phyloP scores from a whole-genome alignment of 768 basidiomycete genomes.

The Boletus pseudopeckii region DNA sequence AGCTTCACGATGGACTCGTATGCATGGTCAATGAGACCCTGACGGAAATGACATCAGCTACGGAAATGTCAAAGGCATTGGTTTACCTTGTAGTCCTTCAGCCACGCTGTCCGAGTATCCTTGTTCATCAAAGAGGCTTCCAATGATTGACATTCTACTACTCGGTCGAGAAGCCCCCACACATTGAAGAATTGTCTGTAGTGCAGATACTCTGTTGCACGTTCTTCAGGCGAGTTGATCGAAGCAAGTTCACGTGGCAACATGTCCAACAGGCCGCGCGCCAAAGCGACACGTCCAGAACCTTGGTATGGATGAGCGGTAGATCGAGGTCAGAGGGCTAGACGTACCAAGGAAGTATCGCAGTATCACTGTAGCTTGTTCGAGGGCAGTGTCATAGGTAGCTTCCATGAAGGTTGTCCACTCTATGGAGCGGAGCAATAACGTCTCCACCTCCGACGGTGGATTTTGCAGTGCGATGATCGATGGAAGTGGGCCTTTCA shows the following conservation, averaged over 20 bases:
- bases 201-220: conserved; percentile 71
- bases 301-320: conserved; percentile 38
- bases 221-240: conserved; percentile 66
- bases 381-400: conserved; percentile 75
- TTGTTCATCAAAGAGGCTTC: conserved; percentile 56
- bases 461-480: conserved; percentile 55
- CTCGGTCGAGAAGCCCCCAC: conserved; percentile 62
- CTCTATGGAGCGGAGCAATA: conserved; percentile 84
- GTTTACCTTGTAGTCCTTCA: conserved; percentile 59
- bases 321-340: neutral
- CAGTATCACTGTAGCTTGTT: conserved; percentile 83
- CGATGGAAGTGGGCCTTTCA: conserved; percentile 58
- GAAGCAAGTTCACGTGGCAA: conserved; percentile 61
- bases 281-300: conserved; percentile 70
- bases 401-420: conserved; percentile 81
- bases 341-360: conserved; percentile 84
- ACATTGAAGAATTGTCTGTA: conserved; percentile 77
- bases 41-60: neutral
- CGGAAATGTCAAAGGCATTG: neutral
- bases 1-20: conserved; percentile 65
- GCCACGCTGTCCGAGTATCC: conserved; percentile 58
- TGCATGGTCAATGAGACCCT: conserved; percentile 62
- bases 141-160: conserved; percentile 57
- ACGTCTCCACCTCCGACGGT: conserved; percentile 53
- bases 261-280: conserved; percentile 53